Evolutionary conservation across 495 filamentous ascomycete genomes (phyloP).

Genomic region (Neurospora sp.): DNA sequence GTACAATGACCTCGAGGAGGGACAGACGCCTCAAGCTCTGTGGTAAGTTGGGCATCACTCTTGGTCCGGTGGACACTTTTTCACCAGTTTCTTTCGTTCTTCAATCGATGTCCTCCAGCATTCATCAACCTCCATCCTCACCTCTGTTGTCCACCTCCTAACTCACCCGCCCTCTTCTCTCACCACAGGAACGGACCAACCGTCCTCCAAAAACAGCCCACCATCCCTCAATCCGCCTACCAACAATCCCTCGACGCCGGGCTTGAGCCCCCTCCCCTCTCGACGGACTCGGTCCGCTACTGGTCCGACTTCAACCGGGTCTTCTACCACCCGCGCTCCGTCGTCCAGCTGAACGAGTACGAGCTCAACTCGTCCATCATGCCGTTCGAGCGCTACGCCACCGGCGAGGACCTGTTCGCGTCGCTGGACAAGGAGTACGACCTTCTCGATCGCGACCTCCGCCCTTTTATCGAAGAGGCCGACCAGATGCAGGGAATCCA

Average conservation of each 20-base stretch:
- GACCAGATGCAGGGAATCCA: conserved; percentile 87
- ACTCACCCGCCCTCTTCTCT: conserved; percentile 1
- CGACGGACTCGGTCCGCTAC: conserved; percentile 64
- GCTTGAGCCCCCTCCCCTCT: conserved; percentile 50
- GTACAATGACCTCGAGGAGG: conserved; percentile 56
- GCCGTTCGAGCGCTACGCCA: conserved; percentile 74
- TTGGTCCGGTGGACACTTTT: not conserved
- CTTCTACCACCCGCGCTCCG: conserved; percentile 84
- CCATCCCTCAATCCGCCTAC: conserved; percentile 63
- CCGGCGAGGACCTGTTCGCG: conserved; percentile 75
- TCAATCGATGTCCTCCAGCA: not conserved
- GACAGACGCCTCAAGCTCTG: conserved; percentile 36
- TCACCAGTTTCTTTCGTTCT: not conserved
- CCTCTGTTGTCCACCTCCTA: not conserved
- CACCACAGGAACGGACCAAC: conserved; percentile 54
- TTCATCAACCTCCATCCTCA: not conserved
- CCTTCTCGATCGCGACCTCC: conserved; percentile 76
- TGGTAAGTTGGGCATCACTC: conserved; percentile 39
- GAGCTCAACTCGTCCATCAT: conserved; percentile 64
- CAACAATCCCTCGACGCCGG: conserved; percentile 67
- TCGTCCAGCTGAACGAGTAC: conserved; percentile 82
- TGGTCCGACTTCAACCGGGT: conserved; percentile 93
- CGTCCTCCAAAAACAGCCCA: conserved; percentile 53
- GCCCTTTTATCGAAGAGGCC: conserved; percentile 83
- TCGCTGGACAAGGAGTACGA: conserved; percentile 78